Conservation (phyloP, 73 alveolate genomes). For the Blepharisma japonicum region DNA sequence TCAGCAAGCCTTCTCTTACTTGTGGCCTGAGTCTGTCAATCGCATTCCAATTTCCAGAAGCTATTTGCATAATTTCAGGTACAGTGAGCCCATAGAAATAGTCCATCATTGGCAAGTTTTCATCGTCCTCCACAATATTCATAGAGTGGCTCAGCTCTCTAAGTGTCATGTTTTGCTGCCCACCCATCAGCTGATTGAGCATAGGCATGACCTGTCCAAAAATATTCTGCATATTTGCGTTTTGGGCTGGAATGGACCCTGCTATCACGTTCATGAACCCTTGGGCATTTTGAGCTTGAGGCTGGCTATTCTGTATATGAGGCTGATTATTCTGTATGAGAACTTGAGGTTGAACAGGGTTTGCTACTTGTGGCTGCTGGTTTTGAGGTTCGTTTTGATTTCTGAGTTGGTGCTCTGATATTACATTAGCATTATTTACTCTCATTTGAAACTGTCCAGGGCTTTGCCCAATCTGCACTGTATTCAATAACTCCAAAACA, state of each 20-base stretch:
- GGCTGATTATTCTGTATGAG: not conserved
- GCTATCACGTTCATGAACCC: not conserved
- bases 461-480: constrained; percentile 18
- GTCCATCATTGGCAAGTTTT: constrained; percentile 28
- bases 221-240: not conserved
- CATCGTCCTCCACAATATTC: constrained; percentile 3
- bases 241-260: not conserved
- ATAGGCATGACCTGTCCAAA: not conserved
- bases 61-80: constrained; percentile 10
- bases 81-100: not conserved
- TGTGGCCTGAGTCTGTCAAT: not conserved
- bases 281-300: not conserved
- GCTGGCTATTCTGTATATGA: constrained; percentile 4
- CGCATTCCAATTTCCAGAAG: constrained; percentile 22
- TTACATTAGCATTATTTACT: not conserved
- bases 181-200: constrained; percentile 8
- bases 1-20: not conserved
- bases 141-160: constrained; percentile 2
- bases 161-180: constrained; percentile 6
- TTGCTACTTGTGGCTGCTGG: not conserved
- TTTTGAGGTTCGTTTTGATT: not conserved
- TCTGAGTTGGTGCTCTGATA: not conserved
- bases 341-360: not conserved
- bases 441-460: constrained; percentile 29
- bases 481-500: not conserved